Base-by-base conservation (phyloP, 164 flowering plant genomes). In the Malania oleifera region DNA sequence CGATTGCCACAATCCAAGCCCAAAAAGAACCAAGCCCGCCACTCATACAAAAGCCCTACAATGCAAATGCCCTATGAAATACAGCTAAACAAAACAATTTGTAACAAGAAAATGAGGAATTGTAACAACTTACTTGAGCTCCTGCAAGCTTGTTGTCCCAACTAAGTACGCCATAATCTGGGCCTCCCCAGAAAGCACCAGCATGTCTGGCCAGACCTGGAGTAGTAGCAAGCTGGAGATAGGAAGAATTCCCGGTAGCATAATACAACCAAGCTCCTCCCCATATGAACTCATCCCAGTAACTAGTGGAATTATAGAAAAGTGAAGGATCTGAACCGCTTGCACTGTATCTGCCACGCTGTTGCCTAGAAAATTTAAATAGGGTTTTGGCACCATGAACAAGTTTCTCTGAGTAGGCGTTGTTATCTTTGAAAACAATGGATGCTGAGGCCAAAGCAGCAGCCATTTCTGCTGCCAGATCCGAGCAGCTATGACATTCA, bases 141-240 rank as follows among this genome's bases (percentile, higher is more conserved):
- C 97, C 99, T 51, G 95, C 71, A 64, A 90, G 96, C 81, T 93
- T 93, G 84, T 85, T 88, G 62, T 93, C 99, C 97, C 97, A 93
- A 72, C 91, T 93, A 47, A 93, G 52, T 1, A 93, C 96, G 46
- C 99, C 97, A 67, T 86, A 86, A 71, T 78, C 83, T 1, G 90
- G 96, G 7, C 96, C 92, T 57, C 96, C 91, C 91, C 89, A 89
- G 70, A 89, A 92, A 46, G 96, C 99, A 70, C 99, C 99, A 39
- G 99, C 97, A 75, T 88, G 97, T 53, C 77, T 91, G 39, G 93
- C 97, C 6, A 93, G 51, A 23, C 71, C 73, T 34, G 84, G 82
- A 39, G 66, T 65, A 6, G 97, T 93, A 52, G 91, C 92, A 62
- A 93, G 78, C 59, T 71, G 72, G 63, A 93, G 91, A 63, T 88